Evolutionary conservation across 345 rosid genomes (phyloP).

Genomic region (Brassica napus): Da-Ae NC_063448.1:52288501-52289000

Average conservation of each 20-base stretch:
- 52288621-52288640: not conserved
- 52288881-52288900: not conserved
- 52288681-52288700: conserved; percentile 18
- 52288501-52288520: not conserved
- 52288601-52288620: not conserved
- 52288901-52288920: not conserved
- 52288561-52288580: not conserved
- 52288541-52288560: not conserved
- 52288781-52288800: not conserved
- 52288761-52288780: not conserved
- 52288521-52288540: not conserved
- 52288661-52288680: conserved; percentile 16
- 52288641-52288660: conserved; percentile 7
- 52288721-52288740: not conserved
- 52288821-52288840: not conserved
- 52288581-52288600: not conserved
- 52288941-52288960: not conserved
- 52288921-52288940: not conserved
- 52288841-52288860: not conserved
- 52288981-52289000: not conserved
- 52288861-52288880: not conserved
- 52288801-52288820: not conserved
- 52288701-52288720: not conserved
- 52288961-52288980: not conserved
- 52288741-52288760: not conserved